Evolutionary conservation across 1,139 yeast species (phyloP).

Genomic region (Kurtzmaniella natalensis): DNA sequence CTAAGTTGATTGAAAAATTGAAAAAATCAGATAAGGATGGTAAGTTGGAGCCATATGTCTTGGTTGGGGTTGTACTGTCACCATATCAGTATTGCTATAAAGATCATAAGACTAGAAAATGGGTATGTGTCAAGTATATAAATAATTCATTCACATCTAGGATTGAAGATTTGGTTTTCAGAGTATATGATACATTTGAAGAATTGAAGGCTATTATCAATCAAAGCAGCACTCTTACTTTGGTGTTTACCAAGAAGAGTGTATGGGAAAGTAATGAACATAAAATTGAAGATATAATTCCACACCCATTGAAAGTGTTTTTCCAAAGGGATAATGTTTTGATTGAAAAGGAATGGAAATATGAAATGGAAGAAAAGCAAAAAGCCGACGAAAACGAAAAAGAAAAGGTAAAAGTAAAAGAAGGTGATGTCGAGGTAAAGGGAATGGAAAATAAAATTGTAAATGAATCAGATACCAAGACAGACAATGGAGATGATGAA

Average conservation of each 20-base stretch:
- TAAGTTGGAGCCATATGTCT: conserved; percentile 17
- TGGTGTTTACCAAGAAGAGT: conserved; percentile 3
- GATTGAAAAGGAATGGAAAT: not conserved
- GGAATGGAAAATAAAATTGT: not conserved
- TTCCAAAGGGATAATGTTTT: conserved; percentile 6
- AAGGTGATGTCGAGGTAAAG: not conserved
- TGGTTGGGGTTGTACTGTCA: conserved; percentile 27
- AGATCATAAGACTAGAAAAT: conserved; percentile 1
- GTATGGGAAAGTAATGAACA: not conserved
- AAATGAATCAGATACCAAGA: not conserved
- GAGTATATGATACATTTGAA: conserved; percentile 3
- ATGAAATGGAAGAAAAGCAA: not conserved
- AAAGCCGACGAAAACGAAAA: not conserved
- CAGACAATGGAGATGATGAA: not conserved
- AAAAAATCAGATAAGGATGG: conserved; percentile 9
- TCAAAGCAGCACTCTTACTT: not conserved
- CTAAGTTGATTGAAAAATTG: conserved; percentile 16
- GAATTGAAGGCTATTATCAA: conserved; percentile 2
- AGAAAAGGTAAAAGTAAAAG: not conserved
- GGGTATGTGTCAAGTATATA: conserved; percentile 5
- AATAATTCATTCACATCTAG: not conserved
- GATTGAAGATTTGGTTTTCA: conserved; percentile 4
- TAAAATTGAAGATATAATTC: not conserved
- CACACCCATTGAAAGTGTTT: conserved; percentile 5
- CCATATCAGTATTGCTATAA: conserved; percentile 22